These are phyloP conservation scores for Scedosporium boydii DNA, from an alignment of 2,329 filamentous ascomycete species.

Conservation along the genomic window DNA sequence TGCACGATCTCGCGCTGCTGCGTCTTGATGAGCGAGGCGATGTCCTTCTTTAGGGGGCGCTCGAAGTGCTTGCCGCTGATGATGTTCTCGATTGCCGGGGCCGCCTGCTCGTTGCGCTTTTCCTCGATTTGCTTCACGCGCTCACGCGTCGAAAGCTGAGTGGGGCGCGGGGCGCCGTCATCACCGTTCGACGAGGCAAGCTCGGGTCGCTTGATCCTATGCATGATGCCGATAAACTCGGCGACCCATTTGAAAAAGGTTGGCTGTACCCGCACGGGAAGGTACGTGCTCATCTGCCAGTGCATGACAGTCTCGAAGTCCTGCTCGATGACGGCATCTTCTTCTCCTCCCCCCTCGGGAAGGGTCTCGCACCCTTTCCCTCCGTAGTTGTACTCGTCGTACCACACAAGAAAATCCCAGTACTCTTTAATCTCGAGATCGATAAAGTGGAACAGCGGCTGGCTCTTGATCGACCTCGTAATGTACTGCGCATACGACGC, in stretches of 20 bases:
- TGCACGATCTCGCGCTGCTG: constrained; percentile 86
- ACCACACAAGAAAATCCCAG: constrained; percentile 99
- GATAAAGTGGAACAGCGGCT: constrained; percentile 93
- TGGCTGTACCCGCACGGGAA: constrained; percentile 70
- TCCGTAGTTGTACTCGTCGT: constrained; percentile 98
- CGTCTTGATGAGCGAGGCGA: constrained; percentile 68
- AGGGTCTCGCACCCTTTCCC: constrained; percentile 85
- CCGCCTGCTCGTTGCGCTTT: neutral
- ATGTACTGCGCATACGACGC: constrained; percentile 97
- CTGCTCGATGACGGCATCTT: constrained; percentile 47
- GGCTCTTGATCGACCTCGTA: constrained; percentile 90
- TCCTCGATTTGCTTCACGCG: constrained; percentile 43
- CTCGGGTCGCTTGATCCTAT: constrained; percentile 64
- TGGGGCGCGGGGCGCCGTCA: constrained; percentile 35
- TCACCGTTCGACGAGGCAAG: constrained; percentile 26
- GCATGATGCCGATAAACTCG: constrained; percentile 93
- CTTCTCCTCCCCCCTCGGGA: constrained; percentile 37
- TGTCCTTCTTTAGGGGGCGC: constrained; percentile 82
- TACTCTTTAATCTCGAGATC: constrained; percentile 97
- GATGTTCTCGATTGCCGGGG: constrained; percentile 28
- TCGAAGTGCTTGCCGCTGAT: constrained; percentile 77
- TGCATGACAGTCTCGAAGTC: constrained; percentile 89
- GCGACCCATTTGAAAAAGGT: constrained; percentile 89
- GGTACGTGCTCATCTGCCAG: constrained; percentile 90
- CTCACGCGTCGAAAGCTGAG: constrained; percentile 49